Percentiles rank a stretch among this genome's conserved stretches.
Evolutionary conservation across 2,329 filamentous ascomycete genomes (phyloP).

Genomic region (Claviceps paspali): DNA sequence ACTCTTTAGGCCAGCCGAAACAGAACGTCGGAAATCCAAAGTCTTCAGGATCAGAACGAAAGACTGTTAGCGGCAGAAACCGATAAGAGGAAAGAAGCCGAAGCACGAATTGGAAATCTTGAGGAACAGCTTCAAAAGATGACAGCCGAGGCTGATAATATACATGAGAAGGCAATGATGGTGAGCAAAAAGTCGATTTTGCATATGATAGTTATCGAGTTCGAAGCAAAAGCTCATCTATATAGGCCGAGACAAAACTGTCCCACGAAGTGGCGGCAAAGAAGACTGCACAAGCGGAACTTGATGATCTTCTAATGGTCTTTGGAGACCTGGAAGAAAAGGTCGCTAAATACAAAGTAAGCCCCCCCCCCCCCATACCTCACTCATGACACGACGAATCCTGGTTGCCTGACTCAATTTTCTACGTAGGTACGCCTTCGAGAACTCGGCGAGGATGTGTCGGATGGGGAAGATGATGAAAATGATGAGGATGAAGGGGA

Average conservation of each 20-base stretch:
- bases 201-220: too few relatives aligned
- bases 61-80: conserved; percentile 23
- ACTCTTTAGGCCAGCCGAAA: conserved; percentile 39
- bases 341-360: conserved; percentile 57
- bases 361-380: too few relatives aligned
- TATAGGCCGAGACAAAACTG: conserved; percentile 17
- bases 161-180: conserved; percentile 11
- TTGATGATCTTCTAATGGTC: conserved; percentile 70
- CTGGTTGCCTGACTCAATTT: not conserved
- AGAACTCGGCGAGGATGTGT: conserved; percentile 53
- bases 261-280: conserved; percentile 43
- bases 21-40: conserved; percentile 43
- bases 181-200: conserved; percentile 11
- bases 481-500: conserved; percentile 38
- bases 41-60: conserved; percentile 26
- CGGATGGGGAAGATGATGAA: conserved; percentile 38
- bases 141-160: conserved; percentile 9
- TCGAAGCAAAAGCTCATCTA: not conserved
- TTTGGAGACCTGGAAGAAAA: conserved; percentile 72
- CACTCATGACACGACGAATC: not conserved
- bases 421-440: conserved; percentile 38
- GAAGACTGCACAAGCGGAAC: conserved; percentile 50
- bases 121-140: conserved; percentile 14
- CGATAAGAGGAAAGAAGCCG: conserved; percentile 11
- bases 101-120: conserved; percentile 12